Conservation (phyloP, 768 basidiomycete genomes). For the Auricularia cornea region DNA sequence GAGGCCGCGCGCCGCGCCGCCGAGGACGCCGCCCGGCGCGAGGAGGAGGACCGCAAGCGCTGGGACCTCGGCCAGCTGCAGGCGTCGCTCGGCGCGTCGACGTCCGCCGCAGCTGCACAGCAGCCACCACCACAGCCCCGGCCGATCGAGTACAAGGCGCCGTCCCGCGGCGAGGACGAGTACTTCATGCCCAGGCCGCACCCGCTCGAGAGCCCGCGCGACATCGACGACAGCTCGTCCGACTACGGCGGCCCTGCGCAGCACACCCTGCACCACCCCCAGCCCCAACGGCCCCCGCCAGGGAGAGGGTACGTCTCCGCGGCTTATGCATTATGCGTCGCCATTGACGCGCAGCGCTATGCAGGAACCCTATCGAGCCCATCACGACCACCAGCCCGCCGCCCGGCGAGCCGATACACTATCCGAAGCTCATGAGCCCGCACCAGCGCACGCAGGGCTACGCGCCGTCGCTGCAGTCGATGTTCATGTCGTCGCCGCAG, state of each 20-base stretch:
- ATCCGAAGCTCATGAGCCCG: constrained; percentile 68
- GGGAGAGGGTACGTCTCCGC: constrained; percentile 4
- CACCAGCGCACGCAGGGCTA: constrained; percentile 77
- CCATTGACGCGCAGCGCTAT: background rate
- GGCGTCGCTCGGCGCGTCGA: background rate
- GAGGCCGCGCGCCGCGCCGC: constrained; percentile 10
- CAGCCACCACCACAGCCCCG: constrained; percentile 11
- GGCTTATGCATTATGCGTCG: background rate
- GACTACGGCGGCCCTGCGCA: background rate
- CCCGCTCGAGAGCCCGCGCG: constrained; percentile 61
- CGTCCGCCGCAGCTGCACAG: constrained; percentile 5
- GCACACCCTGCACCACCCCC: constrained; percentile 12
- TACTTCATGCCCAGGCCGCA: constrained; percentile 1
- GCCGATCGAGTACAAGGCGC: constrained; percentile 18
- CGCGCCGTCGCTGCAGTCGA: constrained; percentile 65
- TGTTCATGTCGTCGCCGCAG: constrained; percentile 40
- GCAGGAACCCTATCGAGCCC: constrained; percentile 22
- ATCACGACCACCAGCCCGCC: constrained; percentile 66
- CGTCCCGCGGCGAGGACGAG: constrained; percentile 36
- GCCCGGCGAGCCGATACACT: constrained; percentile 40
- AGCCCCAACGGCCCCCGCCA: constrained; percentile 8
- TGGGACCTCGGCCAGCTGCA: constrained; percentile 11
- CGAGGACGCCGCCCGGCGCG: background rate
- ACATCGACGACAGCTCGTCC: constrained; percentile 31
- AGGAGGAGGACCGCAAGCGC: constrained; percentile 2